Evolutionary conservation across 352 stramenopile species (phyloP), one percentile per base, ranked within the genome.

Genomic region (Globisporangium apiculatum): DNA sequence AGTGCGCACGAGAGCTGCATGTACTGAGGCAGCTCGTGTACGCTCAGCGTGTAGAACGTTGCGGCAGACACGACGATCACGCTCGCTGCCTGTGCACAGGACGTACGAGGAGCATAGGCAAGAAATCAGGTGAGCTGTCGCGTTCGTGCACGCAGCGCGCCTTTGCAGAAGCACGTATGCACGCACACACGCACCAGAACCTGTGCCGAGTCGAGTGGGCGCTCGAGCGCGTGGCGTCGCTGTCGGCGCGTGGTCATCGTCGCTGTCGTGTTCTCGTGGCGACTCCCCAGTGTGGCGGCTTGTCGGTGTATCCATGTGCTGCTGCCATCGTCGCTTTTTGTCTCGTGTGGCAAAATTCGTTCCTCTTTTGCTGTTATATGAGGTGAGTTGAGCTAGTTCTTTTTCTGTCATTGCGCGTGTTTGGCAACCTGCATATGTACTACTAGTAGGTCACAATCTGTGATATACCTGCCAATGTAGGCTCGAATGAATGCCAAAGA

Each of bases 221-320:
- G 55, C 67, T 83, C 57, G 55, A 72, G 84, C 43, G 73, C 77
- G 38, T 84, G 73, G 31, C 64, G 76, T 6, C 76, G 76, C 55
- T 51, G 60, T 35, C 55, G 55, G 36, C 18, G 55, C 48, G 40
- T 48, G 53, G 48, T 43, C 53, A n/a, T 47, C 14, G 42, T n/a
- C 31, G 40, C 48, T 36, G 54, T 31, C 1, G 24, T 31, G 24
- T 31, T 31, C 24, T 31, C 57, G 51, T 53, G 35, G 17, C 10
- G 48, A 5, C 18, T 52, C 24, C 5, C 38, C 11, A 35, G 11
- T 31, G 2, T 31, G 24, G 24, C 24, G 24, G 24, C 1, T 31
- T 31, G 24, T 31, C 24, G 14, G 41, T 47, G 42, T 47, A 53
- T 37, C 48, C 48, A 53, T 17, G 12, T 47, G 42, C 42, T 17